Evolutionary conservation across 2,329 filamentous ascomycete genomes (phyloP).

Genomic region (Pyrenophora teres): DNA sequence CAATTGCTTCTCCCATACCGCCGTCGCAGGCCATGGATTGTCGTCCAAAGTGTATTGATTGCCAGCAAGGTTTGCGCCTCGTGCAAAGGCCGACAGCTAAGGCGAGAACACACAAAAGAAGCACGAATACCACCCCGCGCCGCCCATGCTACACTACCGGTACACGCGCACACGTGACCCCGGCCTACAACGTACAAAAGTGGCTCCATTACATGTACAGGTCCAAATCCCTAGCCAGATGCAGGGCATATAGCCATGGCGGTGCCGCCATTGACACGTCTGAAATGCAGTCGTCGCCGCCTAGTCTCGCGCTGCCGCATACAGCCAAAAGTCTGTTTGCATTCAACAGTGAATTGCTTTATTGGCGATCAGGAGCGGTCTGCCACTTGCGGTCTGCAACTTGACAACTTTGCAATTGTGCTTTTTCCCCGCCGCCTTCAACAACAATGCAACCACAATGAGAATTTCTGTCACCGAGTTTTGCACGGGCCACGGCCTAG

Average conservation of each 20-base stretch:
- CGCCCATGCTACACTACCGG: not conserved
- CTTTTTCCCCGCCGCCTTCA: not conserved
- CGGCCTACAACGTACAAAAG: not conserved
- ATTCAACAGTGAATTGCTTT: constrained; percentile 14
- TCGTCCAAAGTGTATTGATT: constrained; percentile 15
- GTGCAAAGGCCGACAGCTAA: constrained; percentile 3
- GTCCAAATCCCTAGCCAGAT: constrained; percentile 8
- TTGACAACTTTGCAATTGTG: constrained; percentile 12
- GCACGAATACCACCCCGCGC: constrained; percentile 6
- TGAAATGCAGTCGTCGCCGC: not conserved
- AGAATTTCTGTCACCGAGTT: constrained; percentile 5
- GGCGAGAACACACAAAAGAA: constrained; percentile 1
- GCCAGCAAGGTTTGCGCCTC: constrained; percentile 14
- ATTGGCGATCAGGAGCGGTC: constrained; percentile 21
- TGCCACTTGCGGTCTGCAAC: constrained; percentile 20
- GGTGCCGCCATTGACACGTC: constrained; percentile 7
- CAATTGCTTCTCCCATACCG: constrained; percentile 10
- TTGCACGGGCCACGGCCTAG: constrained; percentile 4
- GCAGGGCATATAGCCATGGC: constrained; percentile 3
- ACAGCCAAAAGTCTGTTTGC: not conserved
- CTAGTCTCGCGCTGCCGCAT: not conserved
- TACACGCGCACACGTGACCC: constrained; percentile 2
- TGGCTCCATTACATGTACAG: constrained; percentile 17
- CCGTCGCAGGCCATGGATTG: constrained; percentile 7
- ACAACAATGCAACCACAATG: constrained; percentile 2